Percentiles rank a stretch among this genome's conserved stretches.
These are phyloP conservation scores for Yamadazyma aaseri DNA, from an alignment of 1,139 yeast species.

Conservation along the genomic window DNA sequence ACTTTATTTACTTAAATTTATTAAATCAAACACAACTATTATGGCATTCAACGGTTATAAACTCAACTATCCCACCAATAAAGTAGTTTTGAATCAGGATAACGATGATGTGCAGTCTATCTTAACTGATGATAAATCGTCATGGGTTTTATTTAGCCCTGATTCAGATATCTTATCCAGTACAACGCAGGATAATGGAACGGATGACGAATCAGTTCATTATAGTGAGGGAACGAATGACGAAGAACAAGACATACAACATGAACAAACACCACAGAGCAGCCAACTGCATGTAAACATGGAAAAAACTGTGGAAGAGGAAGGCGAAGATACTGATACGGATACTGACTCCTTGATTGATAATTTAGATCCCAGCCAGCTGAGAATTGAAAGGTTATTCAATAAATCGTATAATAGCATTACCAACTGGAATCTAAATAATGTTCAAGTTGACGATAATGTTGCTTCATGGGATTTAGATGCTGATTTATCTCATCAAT, in stretches of 20 bases:
- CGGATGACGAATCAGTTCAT: constrained; percentile 2
- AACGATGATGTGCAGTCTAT: constrained; percentile 14
- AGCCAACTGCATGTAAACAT: background rate
- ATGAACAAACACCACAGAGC: constrained; percentile 11
- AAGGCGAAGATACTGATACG: constrained; percentile 18
- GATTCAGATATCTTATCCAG: constrained; percentile 41
- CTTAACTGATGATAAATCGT: constrained; percentile 32
- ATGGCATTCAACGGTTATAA: constrained; percentile 20
- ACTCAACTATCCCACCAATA: constrained; percentile 15
- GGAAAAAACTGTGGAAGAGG: background rate
- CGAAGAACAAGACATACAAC: constrained; percentile 5
- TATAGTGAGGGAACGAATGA: background rate
- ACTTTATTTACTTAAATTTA: no score
- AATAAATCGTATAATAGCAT: constrained; percentile 14
- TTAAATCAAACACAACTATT: background rate
- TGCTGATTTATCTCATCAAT: constrained; percentile 25
- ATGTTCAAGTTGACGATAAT: constrained; percentile 34
- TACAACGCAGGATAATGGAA: constrained; percentile 27
- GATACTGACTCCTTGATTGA: constrained; percentile 20
- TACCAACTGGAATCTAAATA: constrained; percentile 17
- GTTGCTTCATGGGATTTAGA: constrained; percentile 49
- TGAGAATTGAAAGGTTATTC: constrained; percentile 15
- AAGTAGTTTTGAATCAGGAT: constrained; percentile 12
- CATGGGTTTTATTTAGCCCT: constrained; percentile 47
- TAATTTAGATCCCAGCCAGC: constrained; percentile 17